phyloP scores from a whole-genome alignment of 1,284 basidiomycete genomes.

The Sphagnurus paluster region DNA sequence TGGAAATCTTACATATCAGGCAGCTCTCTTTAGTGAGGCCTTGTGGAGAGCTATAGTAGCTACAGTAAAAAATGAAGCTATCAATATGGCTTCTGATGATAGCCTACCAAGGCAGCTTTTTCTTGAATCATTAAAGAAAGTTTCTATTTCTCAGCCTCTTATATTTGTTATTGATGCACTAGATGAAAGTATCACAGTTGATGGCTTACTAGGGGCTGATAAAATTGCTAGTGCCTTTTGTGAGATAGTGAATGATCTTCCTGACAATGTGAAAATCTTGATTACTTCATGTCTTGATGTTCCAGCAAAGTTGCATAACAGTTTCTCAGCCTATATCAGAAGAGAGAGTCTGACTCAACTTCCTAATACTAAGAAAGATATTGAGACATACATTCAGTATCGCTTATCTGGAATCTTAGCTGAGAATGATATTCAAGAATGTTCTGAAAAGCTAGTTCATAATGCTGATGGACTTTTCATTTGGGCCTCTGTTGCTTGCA shows the following conservation, averaged over 20 bases:
- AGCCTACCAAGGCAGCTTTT: background rate
- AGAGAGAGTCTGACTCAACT: background rate
- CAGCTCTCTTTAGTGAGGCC: background rate
- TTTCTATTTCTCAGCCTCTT: background rate
- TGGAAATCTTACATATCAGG: background rate
- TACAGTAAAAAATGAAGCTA: background rate
- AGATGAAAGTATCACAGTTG: slow-evolving; percentile 1
- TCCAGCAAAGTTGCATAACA: background rate
- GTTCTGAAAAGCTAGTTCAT: background rate
- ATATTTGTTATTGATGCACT: slow-evolving; percentile 4
- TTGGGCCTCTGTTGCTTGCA: slow-evolving; percentile 1
- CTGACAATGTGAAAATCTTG: background rate
- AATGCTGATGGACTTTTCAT: slow-evolving; percentile 3
- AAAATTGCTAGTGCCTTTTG: background rate
- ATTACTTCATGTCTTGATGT: slow-evolving; percentile 1
- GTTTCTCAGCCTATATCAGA: background rate
- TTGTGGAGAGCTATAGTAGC: background rate
- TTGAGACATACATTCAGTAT: background rate
- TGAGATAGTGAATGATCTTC: background rate
- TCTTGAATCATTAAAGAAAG: background rate
- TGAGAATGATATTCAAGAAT: background rate
- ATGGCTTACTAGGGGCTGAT: no score
- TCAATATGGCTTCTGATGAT: background rate
- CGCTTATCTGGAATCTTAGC: background rate
- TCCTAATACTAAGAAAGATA: background rate